Percentiles rank a stretch among this genome's conserved stretches.
Conservation (phyloP, 164 flowering plant species). For the Santalum album region DNA sequence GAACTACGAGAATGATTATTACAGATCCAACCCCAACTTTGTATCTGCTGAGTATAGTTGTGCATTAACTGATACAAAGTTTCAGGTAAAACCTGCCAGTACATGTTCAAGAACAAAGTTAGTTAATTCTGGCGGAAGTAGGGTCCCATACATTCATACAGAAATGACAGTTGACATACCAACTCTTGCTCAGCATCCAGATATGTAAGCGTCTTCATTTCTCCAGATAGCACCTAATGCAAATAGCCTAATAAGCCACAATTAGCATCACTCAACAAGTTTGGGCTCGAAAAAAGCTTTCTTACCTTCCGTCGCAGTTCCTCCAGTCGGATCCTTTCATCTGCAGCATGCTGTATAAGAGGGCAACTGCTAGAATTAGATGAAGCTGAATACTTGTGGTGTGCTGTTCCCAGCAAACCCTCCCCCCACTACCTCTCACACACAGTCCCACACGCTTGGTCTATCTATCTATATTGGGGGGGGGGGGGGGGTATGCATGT, state of each 20-base stretch:
- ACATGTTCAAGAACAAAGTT: background rate
- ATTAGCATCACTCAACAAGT: background rate
- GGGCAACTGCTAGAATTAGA: background rate
- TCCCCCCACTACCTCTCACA: too few relatives aligned
- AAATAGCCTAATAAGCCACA: constrained; percentile 9
- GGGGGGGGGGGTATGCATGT: too few relatives aligned
- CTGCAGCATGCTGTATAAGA: constrained; percentile 94
- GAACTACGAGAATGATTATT: constrained; percentile 47
- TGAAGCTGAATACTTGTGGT: too few relatives aligned
- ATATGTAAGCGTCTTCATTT: constrained; percentile 60
- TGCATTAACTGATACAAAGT: constrained; percentile 71
- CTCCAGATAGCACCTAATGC: constrained; percentile 70
- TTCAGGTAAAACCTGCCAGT: constrained; percentile 71
- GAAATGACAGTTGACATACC: constrained; percentile 36
- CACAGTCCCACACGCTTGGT: too few relatives aligned
- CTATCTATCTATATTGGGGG: too few relatives aligned
- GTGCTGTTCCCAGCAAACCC: too few relatives aligned
- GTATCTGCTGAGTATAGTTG: constrained; percentile 60
- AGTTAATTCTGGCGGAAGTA: background rate
- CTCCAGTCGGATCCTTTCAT: constrained; percentile 91
- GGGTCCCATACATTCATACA: background rate
- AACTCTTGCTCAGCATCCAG: constrained; percentile 69
- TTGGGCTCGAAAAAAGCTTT: constrained; percentile 1
- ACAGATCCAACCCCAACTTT: constrained; percentile 95
- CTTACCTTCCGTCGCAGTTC: constrained; percentile 78